Evolutionary conservation across 2,329 filamentous ascomycete genomes (phyloP).

Genomic region (Nemania abortiva): DNA sequence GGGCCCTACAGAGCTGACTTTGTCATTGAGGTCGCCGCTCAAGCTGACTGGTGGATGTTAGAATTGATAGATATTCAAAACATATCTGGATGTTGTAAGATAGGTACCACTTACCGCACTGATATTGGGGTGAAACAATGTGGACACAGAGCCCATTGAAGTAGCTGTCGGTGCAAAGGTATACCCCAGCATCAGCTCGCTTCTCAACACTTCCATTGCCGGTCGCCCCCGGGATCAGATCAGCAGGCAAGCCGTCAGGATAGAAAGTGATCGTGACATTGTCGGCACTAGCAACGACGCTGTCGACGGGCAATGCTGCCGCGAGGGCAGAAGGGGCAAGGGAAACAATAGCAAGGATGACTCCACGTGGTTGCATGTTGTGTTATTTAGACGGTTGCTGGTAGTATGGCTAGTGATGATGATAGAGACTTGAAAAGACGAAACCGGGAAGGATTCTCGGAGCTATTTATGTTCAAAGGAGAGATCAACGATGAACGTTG

Average conservation of each 20-base stretch:
- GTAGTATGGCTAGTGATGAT: background rate
- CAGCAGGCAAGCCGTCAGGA: background rate
- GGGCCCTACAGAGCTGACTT: background rate
- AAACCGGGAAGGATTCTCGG: background rate
- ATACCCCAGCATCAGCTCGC: background rate
- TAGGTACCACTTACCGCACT: background rate
- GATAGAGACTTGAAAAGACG: background rate
- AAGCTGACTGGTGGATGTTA: background rate
- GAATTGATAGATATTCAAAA: background rate
- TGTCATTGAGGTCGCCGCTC: background rate
- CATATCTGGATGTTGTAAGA: background rate
- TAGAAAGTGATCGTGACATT: conserved; percentile 1
- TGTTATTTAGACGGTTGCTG: background rate
- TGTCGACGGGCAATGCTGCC: background rate
- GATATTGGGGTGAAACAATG: background rate
- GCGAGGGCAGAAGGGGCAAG: background rate
- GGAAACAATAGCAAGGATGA: background rate
- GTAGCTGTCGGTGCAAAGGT: conserved; percentile 1
- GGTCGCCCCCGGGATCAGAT: background rate
- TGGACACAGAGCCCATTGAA: background rate
- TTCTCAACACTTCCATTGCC: background rate
- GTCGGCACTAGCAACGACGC: background rate
- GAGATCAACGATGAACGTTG: background rate
- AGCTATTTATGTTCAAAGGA: background rate
- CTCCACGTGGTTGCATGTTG: background rate